These are phyloP conservation scores for Rauvolfia tetraphylla DNA, from an alignment of 257 asterid genomes.

Conservation along the genomic window DNA sequence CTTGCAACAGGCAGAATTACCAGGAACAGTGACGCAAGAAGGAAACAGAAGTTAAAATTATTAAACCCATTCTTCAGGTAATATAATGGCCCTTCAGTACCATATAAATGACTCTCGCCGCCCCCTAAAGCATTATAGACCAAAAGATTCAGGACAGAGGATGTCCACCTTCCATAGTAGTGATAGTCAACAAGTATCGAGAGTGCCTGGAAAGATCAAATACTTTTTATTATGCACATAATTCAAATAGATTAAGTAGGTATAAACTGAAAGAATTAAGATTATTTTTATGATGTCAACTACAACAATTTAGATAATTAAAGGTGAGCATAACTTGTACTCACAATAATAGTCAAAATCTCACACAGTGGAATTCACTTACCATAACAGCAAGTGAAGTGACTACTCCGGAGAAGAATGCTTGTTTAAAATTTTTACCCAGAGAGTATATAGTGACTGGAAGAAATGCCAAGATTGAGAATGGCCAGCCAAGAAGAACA, in stretches of 20 bases:
- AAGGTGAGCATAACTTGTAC: not conserved
- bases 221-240: slow-evolving; percentile 15
- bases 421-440: slow-evolving; percentile 53
- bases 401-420: slow-evolving; percentile 60
- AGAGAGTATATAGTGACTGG: slow-evolving; percentile 81
- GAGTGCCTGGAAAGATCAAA: slow-evolving; percentile 50
- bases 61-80: slow-evolving; percentile 89
- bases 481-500: slow-evolving; percentile 97
- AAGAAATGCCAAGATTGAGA: slow-evolving; percentile 87
- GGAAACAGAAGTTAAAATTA: slow-evolving; percentile 85
- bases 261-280: not conserved
- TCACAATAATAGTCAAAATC: not conserved
- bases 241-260: slow-evolving; percentile 7
- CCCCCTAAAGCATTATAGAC: slow-evolving; percentile 87
- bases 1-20: slow-evolving; percentile 68
- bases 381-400: slow-evolving; percentile 67
- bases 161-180: slow-evolving; percentile 87
- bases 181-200: slow-evolving; percentile 68
- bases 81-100: slow-evolving; percentile 80
- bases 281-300: not conserved
- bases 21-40: slow-evolving; percentile 78
- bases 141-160: slow-evolving; percentile 84
- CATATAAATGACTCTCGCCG: slow-evolving; percentile 97
- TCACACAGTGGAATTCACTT: slow-evolving; percentile 24
- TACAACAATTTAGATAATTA: not conserved